A percentile compares a stretch with the other conserved stretches of the same genome.
These are phyloP conservation scores for Thuja plicata DNA, from an alignment of 83 land plant species.

Conservation along the genomic window DNA sequence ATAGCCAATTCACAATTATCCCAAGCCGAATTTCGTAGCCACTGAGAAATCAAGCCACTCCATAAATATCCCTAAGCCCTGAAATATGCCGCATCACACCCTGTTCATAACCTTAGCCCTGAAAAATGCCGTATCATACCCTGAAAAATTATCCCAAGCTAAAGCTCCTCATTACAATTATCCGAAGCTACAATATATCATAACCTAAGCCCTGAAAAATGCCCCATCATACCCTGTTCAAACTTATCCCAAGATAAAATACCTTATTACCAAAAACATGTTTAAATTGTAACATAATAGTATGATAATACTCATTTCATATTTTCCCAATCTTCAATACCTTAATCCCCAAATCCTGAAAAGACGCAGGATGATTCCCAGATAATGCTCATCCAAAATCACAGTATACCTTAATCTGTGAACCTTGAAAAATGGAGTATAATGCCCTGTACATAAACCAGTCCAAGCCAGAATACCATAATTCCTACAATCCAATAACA, in stretches of 20 bases:
- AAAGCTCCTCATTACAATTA: too few relatives aligned
- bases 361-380: not conserved
- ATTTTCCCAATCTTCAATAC: not conserved
- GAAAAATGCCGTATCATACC: too few relatives aligned
- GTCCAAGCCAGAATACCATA: not conserved
- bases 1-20: not conserved
- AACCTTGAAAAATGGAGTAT: not conserved
- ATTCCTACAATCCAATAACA: not conserved
- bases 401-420: not conserved
- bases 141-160: too few relatives aligned
- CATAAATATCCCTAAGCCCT: too few relatives aligned
- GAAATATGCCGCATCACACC: too few relatives aligned
- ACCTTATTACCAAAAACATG: not conserved
- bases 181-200: not conserved
- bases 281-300: not conserved
- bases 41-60: too few relatives aligned
- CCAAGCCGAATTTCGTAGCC: too few relatives aligned
- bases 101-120: too few relatives aligned
- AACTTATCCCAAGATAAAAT: too few relatives aligned
- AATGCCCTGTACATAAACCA: not conserved
- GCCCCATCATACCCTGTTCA: not conserved
- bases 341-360: not conserved
- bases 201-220: not conserved
- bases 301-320: not conserved
- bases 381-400: not conserved